phyloP scores from a whole-genome alignment of 2,329 filamentous ascomycete species.

The Mariannaea sp. region DNA sequence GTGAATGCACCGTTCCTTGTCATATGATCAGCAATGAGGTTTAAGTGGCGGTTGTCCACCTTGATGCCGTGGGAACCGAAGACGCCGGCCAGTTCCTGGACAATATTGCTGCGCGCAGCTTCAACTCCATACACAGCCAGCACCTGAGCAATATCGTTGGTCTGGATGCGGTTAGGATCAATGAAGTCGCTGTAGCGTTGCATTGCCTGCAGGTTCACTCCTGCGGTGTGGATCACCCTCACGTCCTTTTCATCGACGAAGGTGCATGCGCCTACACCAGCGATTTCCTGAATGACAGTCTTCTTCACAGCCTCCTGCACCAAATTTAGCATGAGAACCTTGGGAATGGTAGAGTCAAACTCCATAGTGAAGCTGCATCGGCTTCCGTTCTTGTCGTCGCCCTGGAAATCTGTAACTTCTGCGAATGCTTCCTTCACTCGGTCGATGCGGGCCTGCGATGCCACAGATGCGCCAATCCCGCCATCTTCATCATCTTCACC shows the following conservation, averaged over 20 bases:
- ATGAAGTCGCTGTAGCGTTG: conserved; percentile 84
- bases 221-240: conserved; percentile 74
- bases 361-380: conserved; percentile 83
- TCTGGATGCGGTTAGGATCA: conserved; percentile 83
- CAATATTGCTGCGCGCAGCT: conserved; percentile 84
- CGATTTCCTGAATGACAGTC: conserved; percentile 85
- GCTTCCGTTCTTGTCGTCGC: conserved; percentile 73
- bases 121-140: conserved; percentile 89
- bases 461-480: conserved; percentile 45
- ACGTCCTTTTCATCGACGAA: conserved; percentile 61
- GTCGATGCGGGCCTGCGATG: conserved; percentile 59
- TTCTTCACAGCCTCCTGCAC: conserved; percentile 80
- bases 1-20: conserved; percentile 89
- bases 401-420: conserved; percentile 77
- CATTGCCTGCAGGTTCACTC: conserved; percentile 90
- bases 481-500: conserved; percentile 42
- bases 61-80: conserved; percentile 90
- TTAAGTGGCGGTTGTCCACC: conserved; percentile 90
- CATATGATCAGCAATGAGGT: conserved; percentile 97
- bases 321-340: conserved; percentile 89
- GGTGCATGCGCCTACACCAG: conserved; percentile 74
- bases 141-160: conserved; percentile 90
- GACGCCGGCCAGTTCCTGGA: conserved; percentile 81
- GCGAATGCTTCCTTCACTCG: conserved; percentile 66
- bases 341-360: conserved; percentile 80